phyloP scores from a whole-genome alignment of 352 stramenopile species.

The Phytophthora citricola region DNA sequence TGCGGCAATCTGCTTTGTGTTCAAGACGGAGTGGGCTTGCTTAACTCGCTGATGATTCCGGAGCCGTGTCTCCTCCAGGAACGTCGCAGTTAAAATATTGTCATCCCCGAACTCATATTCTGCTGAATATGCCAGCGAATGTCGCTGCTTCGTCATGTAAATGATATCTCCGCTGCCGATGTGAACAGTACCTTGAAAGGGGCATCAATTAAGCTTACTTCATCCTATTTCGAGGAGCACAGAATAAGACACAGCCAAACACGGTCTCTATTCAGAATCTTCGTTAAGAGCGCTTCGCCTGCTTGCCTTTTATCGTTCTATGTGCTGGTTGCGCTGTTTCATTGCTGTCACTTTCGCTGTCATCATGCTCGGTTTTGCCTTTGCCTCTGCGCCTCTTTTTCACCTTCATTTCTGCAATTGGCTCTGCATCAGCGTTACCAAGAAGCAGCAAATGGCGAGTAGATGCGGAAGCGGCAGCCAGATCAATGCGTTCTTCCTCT shows the following conservation, averaged over 20 bases:
- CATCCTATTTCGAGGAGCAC: not conserved
- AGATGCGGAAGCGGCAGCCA: conserved; percentile 62
- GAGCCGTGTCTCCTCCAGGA: conserved; percentile 53
- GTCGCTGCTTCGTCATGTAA: conserved; percentile 60
- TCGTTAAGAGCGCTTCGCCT: conserved; percentile 10
- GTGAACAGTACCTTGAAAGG: too few species aligned
- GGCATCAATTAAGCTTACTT: too few species aligned
- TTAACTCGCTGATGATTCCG: conserved; percentile 55
- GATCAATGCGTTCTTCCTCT: conserved; percentile 73
- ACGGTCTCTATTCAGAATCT: not conserved
- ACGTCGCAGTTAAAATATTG: conserved; percentile 63
- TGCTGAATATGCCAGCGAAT: conserved; percentile 56
- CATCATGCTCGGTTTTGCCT: conserved; percentile 10
- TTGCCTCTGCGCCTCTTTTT: conserved; percentile 34
- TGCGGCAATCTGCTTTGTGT: conserved; percentile 25
- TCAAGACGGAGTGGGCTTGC: conserved; percentile 51
- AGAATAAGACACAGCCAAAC: conserved; percentile 5
- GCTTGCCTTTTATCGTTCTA: conserved; percentile 12
- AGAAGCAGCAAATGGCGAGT: conserved; percentile 71
- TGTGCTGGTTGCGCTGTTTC: not conserved
- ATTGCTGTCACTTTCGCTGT: conserved; percentile 19
- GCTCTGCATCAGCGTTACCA: conserved; percentile 11
- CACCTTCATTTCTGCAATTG: conserved; percentile 8
- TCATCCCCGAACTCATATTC: conserved; percentile 75
- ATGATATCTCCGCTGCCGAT: conserved; percentile 1